Evolutionary conservation across 257 asterid genomes (phyloP), one percentile per base, ranked within the genome.

Genomic region (Gentiana macrophylla): DNA sequence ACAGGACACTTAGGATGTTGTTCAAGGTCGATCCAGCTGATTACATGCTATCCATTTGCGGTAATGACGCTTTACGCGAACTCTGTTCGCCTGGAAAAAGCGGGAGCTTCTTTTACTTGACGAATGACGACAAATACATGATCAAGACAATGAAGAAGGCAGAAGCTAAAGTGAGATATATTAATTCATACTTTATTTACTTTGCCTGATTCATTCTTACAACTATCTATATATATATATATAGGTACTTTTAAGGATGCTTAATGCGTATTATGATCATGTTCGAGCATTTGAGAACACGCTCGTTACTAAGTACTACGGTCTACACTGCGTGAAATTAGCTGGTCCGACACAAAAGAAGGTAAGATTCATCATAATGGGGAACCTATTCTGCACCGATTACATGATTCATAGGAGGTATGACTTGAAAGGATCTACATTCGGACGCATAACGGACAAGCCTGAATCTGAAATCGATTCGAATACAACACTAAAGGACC

Each of bases 1-100:
- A 49, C 79, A 91, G 98, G 80, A 62, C 88, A 9, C 63, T 91
- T 43, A 88, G 98, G 62, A 73, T 78, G 85, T 44, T 91, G 60
- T 87, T 91, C 74, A 84, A 91, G 83, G 96, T 91, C 63, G 98
- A 91, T 76, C 79, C 98, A 55, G 94, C 96, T 4, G 96, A 87
- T 62, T 91, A 91, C 83, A 87, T 91, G 96, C 37, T 91, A 50
- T 91, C 98, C 9, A 91, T 91, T 37, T 91, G 98, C 46, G 98
- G 98, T 4, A 75, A 85, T 37, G 94, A 89, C 54, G 95, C 98
- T 11, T 72, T 91, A 12, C 66, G 96, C 24, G 96, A 91, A 57
- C 93, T 91, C 37, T 87, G 95, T 37, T 87, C 96, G 3, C 98
- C 98, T 0, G 96, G 96, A 32, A 87, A 90, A 50, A 90, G 98